phyloP scores from a whole-genome alignment of 495 filamentous ascomycete genomes.

The Beverwykella pulmonaria region DNA sequence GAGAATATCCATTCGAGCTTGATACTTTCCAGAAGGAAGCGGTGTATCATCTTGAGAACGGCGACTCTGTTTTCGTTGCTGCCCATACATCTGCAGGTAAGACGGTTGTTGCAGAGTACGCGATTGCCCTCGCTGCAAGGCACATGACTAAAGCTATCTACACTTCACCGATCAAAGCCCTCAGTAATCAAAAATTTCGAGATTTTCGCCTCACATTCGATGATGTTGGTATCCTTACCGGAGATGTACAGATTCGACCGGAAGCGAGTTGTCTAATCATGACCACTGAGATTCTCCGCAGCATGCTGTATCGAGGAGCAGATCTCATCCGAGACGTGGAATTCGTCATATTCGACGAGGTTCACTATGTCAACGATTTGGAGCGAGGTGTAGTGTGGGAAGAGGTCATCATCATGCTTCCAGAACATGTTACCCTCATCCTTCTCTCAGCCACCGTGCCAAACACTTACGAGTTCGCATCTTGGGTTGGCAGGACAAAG shows the following conservation, averaged over 20 bases:
- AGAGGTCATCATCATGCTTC: conserved; percentile 99
- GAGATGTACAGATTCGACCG: conserved; percentile 96
- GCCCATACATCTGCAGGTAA: conserved; percentile 98
- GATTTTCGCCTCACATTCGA: conserved; percentile 89
- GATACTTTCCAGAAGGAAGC: conserved; percentile 99
- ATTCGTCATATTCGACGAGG: conserved; percentile 98
- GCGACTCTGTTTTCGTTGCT: conserved; percentile 98
- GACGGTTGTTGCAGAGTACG: conserved; percentile 97
- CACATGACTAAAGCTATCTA: conserved; percentile 99
- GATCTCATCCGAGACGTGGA: conserved; percentile 97
- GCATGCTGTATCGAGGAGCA: conserved; percentile 96
- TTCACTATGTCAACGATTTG: conserved; percentile 98
- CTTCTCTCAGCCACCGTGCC: conserved; percentile 94
- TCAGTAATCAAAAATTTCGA: conserved; percentile 98
- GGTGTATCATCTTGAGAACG: conserved; percentile 93
- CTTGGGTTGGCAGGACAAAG: conserved; percentile 97
- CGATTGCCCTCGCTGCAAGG: conserved; percentile 89
- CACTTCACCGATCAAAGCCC: conserved; percentile 96
- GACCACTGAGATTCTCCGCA: conserved; percentile 97
- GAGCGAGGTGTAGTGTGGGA: conserved; percentile 99
- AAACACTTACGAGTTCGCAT: conserved; percentile 96
- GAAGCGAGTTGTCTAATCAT: conserved; percentile 98
- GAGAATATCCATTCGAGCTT: conserved; percentile 94
- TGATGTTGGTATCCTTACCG: conserved; percentile 95
- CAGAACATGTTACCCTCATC: conserved; percentile 93